Evolutionary conservation across 1,284 basidiomycete genomes (phyloP), one percentile per base, ranked within the genome.

Genomic region (Ceratobasidium sp.): DNA sequence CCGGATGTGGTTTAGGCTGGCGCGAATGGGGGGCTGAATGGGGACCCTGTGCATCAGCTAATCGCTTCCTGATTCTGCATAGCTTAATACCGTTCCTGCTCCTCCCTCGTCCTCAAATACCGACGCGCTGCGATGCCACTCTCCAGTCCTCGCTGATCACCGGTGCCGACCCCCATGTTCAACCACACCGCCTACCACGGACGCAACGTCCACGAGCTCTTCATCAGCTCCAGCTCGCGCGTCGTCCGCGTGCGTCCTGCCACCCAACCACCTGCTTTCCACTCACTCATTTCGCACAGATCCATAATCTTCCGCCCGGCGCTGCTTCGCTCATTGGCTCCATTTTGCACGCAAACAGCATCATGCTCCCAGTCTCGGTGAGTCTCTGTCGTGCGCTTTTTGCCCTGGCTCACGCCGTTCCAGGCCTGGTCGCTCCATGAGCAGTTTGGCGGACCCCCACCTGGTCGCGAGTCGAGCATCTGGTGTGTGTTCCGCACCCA

Each of bases 401-500:
- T 8, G 18, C 48, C 32, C 21, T 6, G 1, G 23, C 34, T 45
- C 10, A 41, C 32, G n/a, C 34, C 16, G 12, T 9, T 73, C 61
- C 83, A 85, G 10, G 76, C 87, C 77, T 88, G 86, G 87, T 78
- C 81, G 1, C 60, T 82, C 23, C 80, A 79, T 36, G 83, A 83
- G 23, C 76, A 80, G 1, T 79, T 77, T 74, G 70, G 71, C 52
- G 74, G 78, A 39, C 72, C 73, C 28, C 75, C 65, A 16, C 61
- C 62, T 16, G 74, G 75, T 41, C 50, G 71, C 39, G 74, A 71
- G 58, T 78, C 81, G 46, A 81, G 82, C 30, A 80, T 86, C 8
- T 89, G 85, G 86, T 84, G 85, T 1, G 84, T 89, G 18, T 89
- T 88, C 79, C 79, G 79, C 74, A 84, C 84, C 0, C 88, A 89